Percentiles rank a stretch among this genome's conserved stretches.
Evolutionary conservation across 2,329 filamentous ascomycete species (phyloP).

Genomic region (Fusarium aywerte): DNA sequence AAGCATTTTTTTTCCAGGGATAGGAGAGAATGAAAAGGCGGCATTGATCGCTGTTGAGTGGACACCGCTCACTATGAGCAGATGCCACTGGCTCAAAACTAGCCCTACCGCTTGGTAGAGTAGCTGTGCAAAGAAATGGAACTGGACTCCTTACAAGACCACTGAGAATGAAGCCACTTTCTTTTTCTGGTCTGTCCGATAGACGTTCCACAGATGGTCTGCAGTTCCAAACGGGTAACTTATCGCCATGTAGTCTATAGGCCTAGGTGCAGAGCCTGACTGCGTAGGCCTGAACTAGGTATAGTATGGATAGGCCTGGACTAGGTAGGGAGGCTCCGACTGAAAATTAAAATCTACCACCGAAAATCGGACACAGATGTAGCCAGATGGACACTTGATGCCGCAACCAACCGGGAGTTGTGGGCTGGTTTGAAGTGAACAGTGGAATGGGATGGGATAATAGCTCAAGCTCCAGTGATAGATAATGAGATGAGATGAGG

Average conservation of each 20-base stretch:
- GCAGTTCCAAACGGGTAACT: slow-evolving; percentile 18
- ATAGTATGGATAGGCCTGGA: too few relatives aligned
- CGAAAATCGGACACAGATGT: slow-evolving; percentile 39
- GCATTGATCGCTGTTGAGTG: slow-evolving; percentile 35
- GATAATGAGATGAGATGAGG: slow-evolving; percentile 20
- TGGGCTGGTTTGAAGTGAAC: slow-evolving; percentile 27
- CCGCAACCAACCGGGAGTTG: slow-evolving; percentile 40
- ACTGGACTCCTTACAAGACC: slow-evolving; percentile 5
- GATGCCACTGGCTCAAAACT: slow-evolving; percentile 17
- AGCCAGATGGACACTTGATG: slow-evolving; percentile 20
- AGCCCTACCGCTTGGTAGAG: slow-evolving; percentile 21
- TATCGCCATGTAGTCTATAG: neutral
- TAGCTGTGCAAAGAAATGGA: slow-evolving; percentile 19
- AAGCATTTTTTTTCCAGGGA: slow-evolving; percentile 26
- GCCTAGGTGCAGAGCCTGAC: neutral
- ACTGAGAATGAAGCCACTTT: slow-evolving; percentile 30
- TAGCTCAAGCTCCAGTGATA: slow-evolving; percentile 24
- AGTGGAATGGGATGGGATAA: slow-evolving; percentile 21
- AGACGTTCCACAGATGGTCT: slow-evolving; percentile 38
- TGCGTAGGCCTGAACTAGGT: neutral
- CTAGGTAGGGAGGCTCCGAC: neutral
- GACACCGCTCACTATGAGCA: slow-evolving; percentile 18
- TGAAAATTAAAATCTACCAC: slow-evolving; percentile 32
- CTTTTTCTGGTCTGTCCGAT: slow-evolving; percentile 25
- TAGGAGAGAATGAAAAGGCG: slow-evolving; percentile 22